Percentiles rank a stretch among this genome's conserved stretches.
Conservation (phyloP, 2,329 filamentous ascomycete species). For the Lasiodiplodia hormozganensis region DNA sequence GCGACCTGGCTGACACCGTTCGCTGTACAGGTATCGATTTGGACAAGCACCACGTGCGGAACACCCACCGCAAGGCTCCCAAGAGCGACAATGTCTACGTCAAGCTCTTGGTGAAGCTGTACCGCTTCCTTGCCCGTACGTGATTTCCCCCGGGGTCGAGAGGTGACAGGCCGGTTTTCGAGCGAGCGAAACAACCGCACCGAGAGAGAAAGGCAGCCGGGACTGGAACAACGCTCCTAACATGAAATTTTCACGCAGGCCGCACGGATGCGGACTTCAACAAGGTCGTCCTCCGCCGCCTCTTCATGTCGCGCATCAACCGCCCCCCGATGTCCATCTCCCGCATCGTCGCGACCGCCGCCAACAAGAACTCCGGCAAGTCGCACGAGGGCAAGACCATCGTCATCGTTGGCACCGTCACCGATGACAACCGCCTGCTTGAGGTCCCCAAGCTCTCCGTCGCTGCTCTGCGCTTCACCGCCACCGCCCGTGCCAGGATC, state of each 20-base stretch:
- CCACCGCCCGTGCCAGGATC: constrained; percentile 93
- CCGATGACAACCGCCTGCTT: constrained; percentile 90
- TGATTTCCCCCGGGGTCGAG: constrained; percentile 38
- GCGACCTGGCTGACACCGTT: constrained; percentile 12
- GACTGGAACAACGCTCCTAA: background rate
- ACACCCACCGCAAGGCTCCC: constrained; percentile 85
- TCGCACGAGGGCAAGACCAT: constrained; percentile 80
- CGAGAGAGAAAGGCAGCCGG: background rate
- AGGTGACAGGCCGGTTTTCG: background rate
- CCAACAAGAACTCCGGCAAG: constrained; percentile 58
- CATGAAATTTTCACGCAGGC: constrained; percentile 59
- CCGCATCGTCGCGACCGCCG: constrained; percentile 73
- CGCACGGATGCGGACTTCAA: constrained; percentile 98
- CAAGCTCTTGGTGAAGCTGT: constrained; percentile 97
- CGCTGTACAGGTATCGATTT: constrained; percentile 45
- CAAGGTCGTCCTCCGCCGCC: constrained; percentile 95
- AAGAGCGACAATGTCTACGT: constrained; percentile 99
- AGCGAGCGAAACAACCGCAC: constrained; percentile 4
- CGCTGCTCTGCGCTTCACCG: constrained; percentile 95
- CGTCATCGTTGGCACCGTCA: constrained; percentile 93
- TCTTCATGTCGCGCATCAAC: constrained; percentile 99
- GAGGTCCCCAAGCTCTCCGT: constrained; percentile 90
- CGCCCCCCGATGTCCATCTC: constrained; percentile 86
- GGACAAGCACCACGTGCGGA: constrained; percentile 68
- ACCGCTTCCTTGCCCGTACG: constrained; percentile 95